Evolutionary conservation across 2,329 filamentous ascomycete species (phyloP).

Genomic region (Arthroderma sp.): DNA sequence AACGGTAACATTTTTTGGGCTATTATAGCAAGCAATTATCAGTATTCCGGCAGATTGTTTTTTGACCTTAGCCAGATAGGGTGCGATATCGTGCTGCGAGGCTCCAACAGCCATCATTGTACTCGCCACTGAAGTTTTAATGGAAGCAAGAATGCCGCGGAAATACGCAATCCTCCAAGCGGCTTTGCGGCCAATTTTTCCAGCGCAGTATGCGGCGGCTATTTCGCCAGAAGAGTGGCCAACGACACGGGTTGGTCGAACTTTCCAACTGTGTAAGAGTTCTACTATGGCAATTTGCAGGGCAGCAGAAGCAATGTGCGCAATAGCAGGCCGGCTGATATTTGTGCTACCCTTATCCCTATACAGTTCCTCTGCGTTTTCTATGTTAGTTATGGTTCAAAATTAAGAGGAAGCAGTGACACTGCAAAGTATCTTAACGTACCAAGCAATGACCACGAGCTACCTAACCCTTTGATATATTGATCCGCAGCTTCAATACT

Average conservation of each 20-base stretch:
- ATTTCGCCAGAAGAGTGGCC: slow-evolving; percentile 20
- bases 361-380: slow-evolving; percentile 1
- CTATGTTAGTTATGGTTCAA: not conserved
- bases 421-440: not conserved
- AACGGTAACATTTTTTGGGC: slow-evolving; percentile 15
- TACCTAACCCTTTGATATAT: slow-evolving; percentile 5
- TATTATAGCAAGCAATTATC: slow-evolving; percentile 15
- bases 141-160: slow-evolving; percentile 9
- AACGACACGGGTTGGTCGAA: slow-evolving; percentile 9
- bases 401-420: not conserved
- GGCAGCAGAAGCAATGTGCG: slow-evolving; percentile 9
- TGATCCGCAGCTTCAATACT: slow-evolving; percentile 5
- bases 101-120: slow-evolving; percentile 12
- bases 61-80: slow-evolving; percentile 1
- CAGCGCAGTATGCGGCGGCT: slow-evolving; percentile 15
- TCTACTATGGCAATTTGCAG: slow-evolving; percentile 15
- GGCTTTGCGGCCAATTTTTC: slow-evolving; percentile 8
- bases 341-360: slow-evolving; percentile 15
- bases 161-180: slow-evolving; percentile 14
- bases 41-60: not conserved
- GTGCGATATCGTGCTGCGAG: slow-evolving; percentile 1
- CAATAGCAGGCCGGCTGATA: no score
- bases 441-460: slow-evolving; percentile 7
- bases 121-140: not conserved
- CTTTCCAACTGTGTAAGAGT: slow-evolving; percentile 9